Base-by-base conservation (phyloP, 495 filamentous ascomycete genomes). In the Neurospora hispaniola region DNA sequence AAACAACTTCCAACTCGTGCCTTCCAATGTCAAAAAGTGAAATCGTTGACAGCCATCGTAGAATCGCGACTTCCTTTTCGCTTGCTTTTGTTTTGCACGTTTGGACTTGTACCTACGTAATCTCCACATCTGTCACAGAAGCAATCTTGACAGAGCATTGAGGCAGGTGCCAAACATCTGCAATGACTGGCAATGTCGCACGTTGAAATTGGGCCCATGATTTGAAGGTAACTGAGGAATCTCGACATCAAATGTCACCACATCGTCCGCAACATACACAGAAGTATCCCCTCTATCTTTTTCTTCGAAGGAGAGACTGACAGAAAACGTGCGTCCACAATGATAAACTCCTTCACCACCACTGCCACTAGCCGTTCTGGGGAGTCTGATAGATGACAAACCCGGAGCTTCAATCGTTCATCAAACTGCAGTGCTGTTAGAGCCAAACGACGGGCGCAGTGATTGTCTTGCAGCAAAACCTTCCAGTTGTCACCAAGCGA, bases 401-500 rank as follows among this genome's bases (percentile, higher is more conserved):
- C 42, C 5, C 5, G 43, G 43, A 46, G 3, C 1, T 2, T 20
- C 43, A 5, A 10, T 16, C 9, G n/a, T n/a, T 46, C 9, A 18
- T 9, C 43, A 46, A 46, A 46, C 43, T 46, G 18, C 43, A 46
- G 18, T 0, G 3, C 43, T 20, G 43, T 2, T 5, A 0, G n/a
- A 3, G 9, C 1, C 43, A 20, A 46, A 46, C 43, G 18, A 46
- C 3, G 9, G 8, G 43, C 43, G 9, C 18, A 20, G 43, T 46
- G 18, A 0, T 46, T 46, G 43, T n/a, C 43, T 3, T 46, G 14
- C 5, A 16, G 14, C 42, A 42, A 16, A n/a, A 5, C 43, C 18
- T 0, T 1, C 18, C 8, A 6, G 0, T n/a, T 44, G 43, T 0
- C 43, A 4, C 18, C 0, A 18, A 44, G n/a, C 0, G 7, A 20